These are phyloP conservation scores for Entomortierella lignicola DNA, from an alignment of 192 early-diverging fungal genomes.

Conservation along the genomic window DNA sequence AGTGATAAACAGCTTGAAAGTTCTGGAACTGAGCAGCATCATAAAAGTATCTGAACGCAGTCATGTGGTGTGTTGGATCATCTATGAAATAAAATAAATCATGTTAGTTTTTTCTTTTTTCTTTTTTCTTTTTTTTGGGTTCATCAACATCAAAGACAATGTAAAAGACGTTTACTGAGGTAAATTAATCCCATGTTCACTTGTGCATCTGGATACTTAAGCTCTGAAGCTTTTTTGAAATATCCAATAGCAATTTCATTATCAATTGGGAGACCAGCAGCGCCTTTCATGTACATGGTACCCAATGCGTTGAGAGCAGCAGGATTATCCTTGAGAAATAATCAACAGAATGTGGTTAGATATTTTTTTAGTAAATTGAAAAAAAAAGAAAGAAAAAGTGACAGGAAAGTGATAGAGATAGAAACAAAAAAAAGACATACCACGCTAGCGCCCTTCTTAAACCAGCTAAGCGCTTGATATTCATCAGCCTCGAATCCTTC, in stretches of 20 bases:
- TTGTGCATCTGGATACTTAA: conserved; percentile 81
- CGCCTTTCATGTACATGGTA: conserved; percentile 82
- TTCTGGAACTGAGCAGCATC: conserved; percentile 72
- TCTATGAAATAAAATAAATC: conserved; percentile 15
- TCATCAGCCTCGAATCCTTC: conserved; percentile 79
- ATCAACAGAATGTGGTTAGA: not conserved
- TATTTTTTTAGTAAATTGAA: no score
- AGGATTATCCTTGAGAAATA: conserved; percentile 65
- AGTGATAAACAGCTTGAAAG: conserved; percentile 82
- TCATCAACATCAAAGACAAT: no score
- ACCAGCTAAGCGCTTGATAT: conserved; percentile 79
- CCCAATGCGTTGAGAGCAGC: conserved; percentile 81
- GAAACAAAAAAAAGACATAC: conserved; percentile 16
- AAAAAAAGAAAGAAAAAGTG: no score
- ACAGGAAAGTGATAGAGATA: not conserved
- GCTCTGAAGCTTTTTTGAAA: conserved; percentile 76
- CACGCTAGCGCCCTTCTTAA: conserved; percentile 72
- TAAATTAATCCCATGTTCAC: conserved; percentile 71
- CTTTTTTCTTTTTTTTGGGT: no score
- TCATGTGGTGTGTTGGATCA: conserved; percentile 21
- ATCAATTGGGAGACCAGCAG: conserved; percentile 59
- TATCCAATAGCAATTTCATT: conserved; percentile 67
- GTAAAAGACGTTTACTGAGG: conserved; percentile 22
- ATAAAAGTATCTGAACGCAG: conserved; percentile 66
- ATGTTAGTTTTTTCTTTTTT: not conserved